These are phyloP conservation scores for Verticillium nonalfalfae DNA, from an alignment of 2,329 filamentous ascomycete species.

Conservation along the genomic window DNA sequence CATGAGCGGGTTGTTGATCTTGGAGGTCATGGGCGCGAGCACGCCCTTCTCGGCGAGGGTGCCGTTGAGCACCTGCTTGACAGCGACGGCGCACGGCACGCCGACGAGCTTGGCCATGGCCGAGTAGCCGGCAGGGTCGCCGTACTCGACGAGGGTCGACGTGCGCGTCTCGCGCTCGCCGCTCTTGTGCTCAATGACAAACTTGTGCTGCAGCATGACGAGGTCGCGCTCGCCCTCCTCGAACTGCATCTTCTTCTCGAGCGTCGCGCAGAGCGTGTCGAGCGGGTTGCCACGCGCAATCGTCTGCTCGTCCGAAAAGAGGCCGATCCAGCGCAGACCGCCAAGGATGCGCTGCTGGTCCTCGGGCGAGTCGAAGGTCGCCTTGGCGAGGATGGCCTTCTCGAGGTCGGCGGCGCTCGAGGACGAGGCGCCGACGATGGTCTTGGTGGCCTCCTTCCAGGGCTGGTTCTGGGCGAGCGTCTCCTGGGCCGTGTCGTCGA, in stretches of 20 bases:
- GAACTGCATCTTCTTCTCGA: constrained; percentile 90
- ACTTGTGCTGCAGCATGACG: constrained; percentile 76
- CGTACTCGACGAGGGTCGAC: constrained; percentile 78
- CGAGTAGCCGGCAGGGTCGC: constrained; percentile 70
- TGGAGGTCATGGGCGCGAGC: constrained; percentile 67
- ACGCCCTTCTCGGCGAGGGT: constrained; percentile 68
- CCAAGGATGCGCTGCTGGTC: constrained; percentile 64
- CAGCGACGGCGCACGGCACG: constrained; percentile 58
- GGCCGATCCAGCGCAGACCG: constrained; percentile 66
- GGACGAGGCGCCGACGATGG: constrained; percentile 65
- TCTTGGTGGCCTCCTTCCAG: constrained; percentile 81
- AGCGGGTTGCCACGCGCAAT: constrained; percentile 72
- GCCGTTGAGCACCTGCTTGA: constrained; percentile 71
- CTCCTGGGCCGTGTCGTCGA: constrained; percentile 62
- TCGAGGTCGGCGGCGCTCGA: constrained; percentile 63
- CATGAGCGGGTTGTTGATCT: constrained; percentile 68
- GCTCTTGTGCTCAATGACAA: constrained; percentile 77
- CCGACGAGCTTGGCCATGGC: constrained; percentile 82
- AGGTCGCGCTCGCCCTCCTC: constrained; percentile 77
- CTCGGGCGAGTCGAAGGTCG: constrained; percentile 61
- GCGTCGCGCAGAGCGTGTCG: constrained; percentile 82
- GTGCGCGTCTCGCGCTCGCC: constrained; percentile 71
- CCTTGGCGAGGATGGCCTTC: constrained; percentile 68
- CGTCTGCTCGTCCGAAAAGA: constrained; percentile 64
- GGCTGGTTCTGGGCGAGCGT: constrained; percentile 60